Base-by-base conservation (phyloP, 1,284 basidiomycete genomes). In the Ganoderma meredithae region DNA sequence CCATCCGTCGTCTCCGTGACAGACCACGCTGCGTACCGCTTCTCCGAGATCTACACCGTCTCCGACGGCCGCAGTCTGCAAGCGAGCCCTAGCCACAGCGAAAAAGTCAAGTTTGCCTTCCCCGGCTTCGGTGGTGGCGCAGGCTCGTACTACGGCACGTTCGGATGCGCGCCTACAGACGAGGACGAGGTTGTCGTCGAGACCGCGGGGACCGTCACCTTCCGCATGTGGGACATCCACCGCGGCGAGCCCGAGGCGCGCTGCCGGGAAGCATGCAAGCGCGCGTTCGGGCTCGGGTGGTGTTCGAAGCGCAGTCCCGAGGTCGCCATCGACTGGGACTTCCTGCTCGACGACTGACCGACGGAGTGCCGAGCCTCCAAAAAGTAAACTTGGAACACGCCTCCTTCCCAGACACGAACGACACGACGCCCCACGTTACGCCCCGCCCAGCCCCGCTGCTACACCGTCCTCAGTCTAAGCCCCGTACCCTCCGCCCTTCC, bases 141-240 rank as follows among this genome's bases (percentile, higher is more conserved):
- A 1, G 44, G 19, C 44, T 19, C 44, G n/a, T 47, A 47, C 44
- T 67, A 60, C 53, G 61, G 66, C 31, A 71, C 69, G 41, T 60
- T 71, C 62, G 70, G 69, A 47, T 53, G 47, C 63, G 64, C 65
- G 59, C 69, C 65, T 43, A 77, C 76, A 62, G 84, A 85, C 39
- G 78, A 78, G 31, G 92, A 93, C 74, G 85, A 88, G 73, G 86
- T 92, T 55, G 79, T 88, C 56, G 83, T 93, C 4, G 79, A 81
- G 60, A 90, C 90, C 27, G 73, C 75, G 17, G 91, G 91, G 10
- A 79, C 77, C 44, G 84, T 93, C 64, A 85, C 83, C 3, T 90
- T 93, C 78, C 87, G 88, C 40, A 92, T 93, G 90, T 93, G 92
- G 92, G 90, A 93, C 75, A 84, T 90, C 67, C 83, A 85, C 71